Base-by-base conservation (phyloP, 257 asterid genomes). In the Scutellaria minor region DNA sequence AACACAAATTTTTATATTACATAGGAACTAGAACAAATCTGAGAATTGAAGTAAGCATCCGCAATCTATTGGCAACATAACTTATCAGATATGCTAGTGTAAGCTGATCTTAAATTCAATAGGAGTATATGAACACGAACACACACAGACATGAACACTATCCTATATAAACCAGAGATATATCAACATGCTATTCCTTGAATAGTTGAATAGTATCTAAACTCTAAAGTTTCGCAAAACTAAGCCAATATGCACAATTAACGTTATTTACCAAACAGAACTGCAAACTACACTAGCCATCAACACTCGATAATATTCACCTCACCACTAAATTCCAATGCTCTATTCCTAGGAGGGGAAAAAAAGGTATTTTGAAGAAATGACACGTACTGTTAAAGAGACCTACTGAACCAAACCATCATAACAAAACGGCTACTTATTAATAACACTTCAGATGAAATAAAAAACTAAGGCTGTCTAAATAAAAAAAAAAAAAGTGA, bases 271-370 rank as follows among this genome's bases (percentile, higher is more conserved):
- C 55, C 7, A 51, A 51, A 46, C 22, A 41, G 40, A 50, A 61
- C 64, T 35, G 42, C 31, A 51, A 72, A 62, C 54, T 31, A 37
- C 46, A 46, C 27, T 12, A 41, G 27, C 61, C 9, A 9, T 42
- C 4, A 69, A 27, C 47, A 64, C 51, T 2, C 13, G 22, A 53
- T 13, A 41, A 61, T 24, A 46, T 42, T 66, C 35, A 41, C 35
- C 15, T 42, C 59, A 52, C 52, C 65, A 12, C 66, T 15, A 64
- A 22, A 42, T 42, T 24, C 22, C 39, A 24, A 13, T 50, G 74
- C 51, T 59, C 65, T 18, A 24, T 68, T 75, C 50, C 31, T 75
- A 40, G 71, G 61, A 8, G 58, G 51, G 51, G 51, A 35, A 42
- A 35, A 27, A 41, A 50, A 35, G 15, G 31, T 47, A 12, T 72